Conservation (phyloP, 2,329 filamentous ascomycete species). For the Pseudogymnoascus sp. region DNA sequence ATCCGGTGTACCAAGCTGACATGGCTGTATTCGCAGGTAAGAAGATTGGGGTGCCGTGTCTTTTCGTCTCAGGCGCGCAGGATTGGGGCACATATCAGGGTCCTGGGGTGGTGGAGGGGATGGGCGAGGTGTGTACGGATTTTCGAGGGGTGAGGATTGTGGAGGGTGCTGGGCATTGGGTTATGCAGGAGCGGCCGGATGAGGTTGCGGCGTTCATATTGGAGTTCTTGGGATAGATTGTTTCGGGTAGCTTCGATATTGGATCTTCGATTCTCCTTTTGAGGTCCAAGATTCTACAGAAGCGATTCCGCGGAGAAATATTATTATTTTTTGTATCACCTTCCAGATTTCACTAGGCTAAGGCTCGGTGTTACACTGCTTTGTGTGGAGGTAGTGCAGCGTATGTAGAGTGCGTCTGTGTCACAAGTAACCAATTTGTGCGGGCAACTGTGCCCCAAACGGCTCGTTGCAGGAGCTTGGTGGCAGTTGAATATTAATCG, state of each 20-base stretch:
- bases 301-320: neutral
- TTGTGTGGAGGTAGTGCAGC: neutral
- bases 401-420: neutral
- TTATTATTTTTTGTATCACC: neutral
- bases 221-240: conserved; percentile 28
- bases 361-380: neutral
- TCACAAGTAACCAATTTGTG: neutral
- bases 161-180: conserved; percentile 59
- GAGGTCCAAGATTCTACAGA: neutral
- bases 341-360: neutral
- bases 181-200: conserved; percentile 56
- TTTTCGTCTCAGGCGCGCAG: conserved; percentile 51
- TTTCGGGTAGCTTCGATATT: neutral
- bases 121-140: conserved; percentile 42
- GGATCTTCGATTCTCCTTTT: neutral
- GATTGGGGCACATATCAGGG: conserved; percentile 65
- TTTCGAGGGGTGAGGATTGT: conserved; percentile 46
- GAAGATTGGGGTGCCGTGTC: conserved; percentile 51
- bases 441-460: neutral
- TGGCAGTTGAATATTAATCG: neutral
- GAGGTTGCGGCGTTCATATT: conserved; percentile 41
- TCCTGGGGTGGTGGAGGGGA: conserved; percentile 52
- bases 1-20: conserved; percentile 40
- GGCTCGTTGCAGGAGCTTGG: neutral
- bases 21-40: conserved; percentile 50